Evolutionary conservation across 768 basidiomycete species (phyloP).

Genomic region (Suillus fuscotomentosus): DNA sequence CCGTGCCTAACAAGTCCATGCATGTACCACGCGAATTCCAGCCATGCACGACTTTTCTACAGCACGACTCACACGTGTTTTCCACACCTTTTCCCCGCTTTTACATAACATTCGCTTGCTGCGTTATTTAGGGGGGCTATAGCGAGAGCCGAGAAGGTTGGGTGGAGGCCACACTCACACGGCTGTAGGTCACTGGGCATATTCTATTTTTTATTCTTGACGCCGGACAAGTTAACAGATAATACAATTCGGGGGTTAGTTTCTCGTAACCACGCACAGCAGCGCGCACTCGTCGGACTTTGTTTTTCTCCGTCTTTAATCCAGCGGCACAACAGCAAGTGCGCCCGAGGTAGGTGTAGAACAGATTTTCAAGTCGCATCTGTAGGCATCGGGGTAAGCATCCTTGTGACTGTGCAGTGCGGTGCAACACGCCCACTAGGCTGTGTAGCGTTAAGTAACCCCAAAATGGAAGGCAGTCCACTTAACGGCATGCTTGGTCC

Average conservation of each 20-base stretch:
- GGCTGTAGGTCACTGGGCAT: background rate
- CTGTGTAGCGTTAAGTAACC: background rate
- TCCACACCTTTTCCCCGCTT: background rate
- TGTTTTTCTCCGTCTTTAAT: background rate
- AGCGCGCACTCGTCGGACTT: background rate
- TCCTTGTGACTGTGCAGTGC: background rate
- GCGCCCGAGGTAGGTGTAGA: background rate
- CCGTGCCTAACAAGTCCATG: background rate
- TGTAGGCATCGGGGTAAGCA: background rate
- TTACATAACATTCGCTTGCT: background rate
- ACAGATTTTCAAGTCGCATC: background rate
- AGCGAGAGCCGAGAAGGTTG: background rate
- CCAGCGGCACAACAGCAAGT: background rate
- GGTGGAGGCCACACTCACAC: background rate
- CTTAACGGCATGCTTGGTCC: slow-evolving; percentile 6
- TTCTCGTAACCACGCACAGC: background rate
- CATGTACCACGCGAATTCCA: slow-evolving; percentile 8
- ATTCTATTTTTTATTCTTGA: background rate
- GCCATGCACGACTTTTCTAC: slow-evolving; percentile 19
- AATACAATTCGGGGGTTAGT: background rate
- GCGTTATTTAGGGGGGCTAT: background rate
- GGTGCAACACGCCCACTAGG: background rate
- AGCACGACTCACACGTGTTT: slow-evolving; percentile 10
- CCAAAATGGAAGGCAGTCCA: slow-evolving; percentile 11
- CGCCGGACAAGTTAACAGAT: background rate